phyloP scores from a whole-genome alignment of 2,329 filamentous ascomycete genomes.

The Geosmithia morbida region DNA sequence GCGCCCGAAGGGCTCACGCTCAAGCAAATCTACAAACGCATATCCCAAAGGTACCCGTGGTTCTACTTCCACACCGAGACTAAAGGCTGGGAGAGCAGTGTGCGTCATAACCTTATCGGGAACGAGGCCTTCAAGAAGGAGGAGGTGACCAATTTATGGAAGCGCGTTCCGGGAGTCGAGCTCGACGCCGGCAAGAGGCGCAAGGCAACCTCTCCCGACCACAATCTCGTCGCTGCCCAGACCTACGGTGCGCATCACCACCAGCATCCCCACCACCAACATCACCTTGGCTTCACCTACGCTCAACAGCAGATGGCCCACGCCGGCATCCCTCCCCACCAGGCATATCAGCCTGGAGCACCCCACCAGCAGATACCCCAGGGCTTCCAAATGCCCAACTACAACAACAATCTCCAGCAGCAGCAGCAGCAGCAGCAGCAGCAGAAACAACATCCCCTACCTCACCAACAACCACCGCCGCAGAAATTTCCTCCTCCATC shows the following conservation, averaged over 20 bases:
- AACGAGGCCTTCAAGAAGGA: slow-evolving; percentile 47
- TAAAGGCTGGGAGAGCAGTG: slow-evolving; percentile 52
- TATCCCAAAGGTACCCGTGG: slow-evolving; percentile 42
- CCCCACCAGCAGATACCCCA: slow-evolving; percentile 5
- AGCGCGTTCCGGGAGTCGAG: slow-evolving; percentile 40
- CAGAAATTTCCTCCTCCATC: background rate
- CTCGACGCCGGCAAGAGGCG: slow-evolving; percentile 42
- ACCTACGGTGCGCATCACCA: slow-evolving; percentile 19
- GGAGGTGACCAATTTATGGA: slow-evolving; percentile 41
- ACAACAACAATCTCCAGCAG: slow-evolving; percentile 6
- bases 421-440: slow-evolving; percentile 9
- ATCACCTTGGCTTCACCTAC: background rate
- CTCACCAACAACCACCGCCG: slow-evolving; percentile 4
- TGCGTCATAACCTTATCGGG: slow-evolving; percentile 48
- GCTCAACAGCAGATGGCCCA: slow-evolving; percentile 16
- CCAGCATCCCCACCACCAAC: slow-evolving; percentile 15
- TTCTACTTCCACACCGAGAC: slow-evolving; percentile 46
- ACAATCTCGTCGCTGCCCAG: slow-evolving; percentile 18
- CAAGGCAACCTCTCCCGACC: slow-evolving; percentile 37
- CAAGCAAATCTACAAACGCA: slow-evolving; percentile 50
- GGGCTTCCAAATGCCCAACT: slow-evolving; percentile 19
- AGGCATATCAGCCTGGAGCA: slow-evolving; percentile 6
- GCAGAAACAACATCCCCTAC: slow-evolving; percentile 7
- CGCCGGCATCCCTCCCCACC: slow-evolving; percentile 17
- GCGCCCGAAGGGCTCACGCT: slow-evolving; percentile 39